Percentiles rank a stretch among this genome's conserved stretches.
Conservation (phyloP, 306 rosid species). For the Vigna unguiculata region DNA sequence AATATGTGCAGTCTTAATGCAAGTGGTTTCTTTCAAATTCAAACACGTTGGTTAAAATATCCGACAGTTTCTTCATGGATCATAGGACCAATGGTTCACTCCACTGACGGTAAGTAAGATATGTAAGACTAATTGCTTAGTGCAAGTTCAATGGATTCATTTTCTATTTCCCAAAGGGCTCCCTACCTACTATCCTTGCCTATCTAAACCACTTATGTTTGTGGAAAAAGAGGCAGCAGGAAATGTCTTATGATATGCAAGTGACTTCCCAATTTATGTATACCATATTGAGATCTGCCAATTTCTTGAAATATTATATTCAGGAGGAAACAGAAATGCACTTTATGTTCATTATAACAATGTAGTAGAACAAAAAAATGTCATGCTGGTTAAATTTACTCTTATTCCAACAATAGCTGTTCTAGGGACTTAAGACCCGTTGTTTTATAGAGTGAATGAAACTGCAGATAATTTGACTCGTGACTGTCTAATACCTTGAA, state of each 20-base stretch:
- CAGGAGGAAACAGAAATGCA: background rate
- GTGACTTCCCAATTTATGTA: constrained; percentile 17
- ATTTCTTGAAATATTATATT: constrained; percentile 26
- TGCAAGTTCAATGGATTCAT: no score
- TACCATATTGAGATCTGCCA: constrained; percentile 8
- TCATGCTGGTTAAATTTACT: constrained; percentile 1
- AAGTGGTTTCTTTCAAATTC: background rate
- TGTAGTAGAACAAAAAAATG: background rate
- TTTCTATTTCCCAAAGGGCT: no score
- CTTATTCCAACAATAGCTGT: background rate
- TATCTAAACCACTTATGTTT: no score
- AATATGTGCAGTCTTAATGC: background rate
- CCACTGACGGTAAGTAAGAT: no score
- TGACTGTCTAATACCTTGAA: constrained; percentile 25
- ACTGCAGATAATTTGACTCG: constrained; percentile 3
- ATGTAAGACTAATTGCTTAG: no score
- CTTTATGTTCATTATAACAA: constrained; percentile 3
- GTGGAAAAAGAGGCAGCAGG: no score
- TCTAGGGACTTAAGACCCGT: background rate
- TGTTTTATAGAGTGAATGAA: constrained; percentile 20
- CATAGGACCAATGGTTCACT: no score
- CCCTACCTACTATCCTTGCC: no score
- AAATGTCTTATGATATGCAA: background rate
- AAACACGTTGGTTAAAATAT: background rate
- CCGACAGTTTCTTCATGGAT: background rate